Conservation (phyloP, 2,329 filamentous ascomycete genomes). For the Cordyceps fumosorosea region DNA sequence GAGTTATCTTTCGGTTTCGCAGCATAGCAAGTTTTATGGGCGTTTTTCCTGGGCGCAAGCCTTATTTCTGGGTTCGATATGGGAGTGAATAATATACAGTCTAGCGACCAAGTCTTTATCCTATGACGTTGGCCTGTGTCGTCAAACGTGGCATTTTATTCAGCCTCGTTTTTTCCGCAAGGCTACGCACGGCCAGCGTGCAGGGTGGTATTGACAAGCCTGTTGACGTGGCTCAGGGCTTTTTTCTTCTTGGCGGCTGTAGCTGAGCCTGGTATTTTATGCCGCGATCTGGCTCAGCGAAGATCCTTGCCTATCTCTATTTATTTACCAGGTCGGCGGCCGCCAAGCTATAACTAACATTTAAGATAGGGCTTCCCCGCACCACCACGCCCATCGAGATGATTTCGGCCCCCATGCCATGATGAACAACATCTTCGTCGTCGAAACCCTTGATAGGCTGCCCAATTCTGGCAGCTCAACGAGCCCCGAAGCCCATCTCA, state of each 20-base stretch:
- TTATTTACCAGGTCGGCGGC: neutral
- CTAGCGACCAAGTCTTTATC: neutral
- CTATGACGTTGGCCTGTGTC: neutral
- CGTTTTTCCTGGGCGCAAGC: neutral
- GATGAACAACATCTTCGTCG: neutral
- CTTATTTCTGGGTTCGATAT: neutral
- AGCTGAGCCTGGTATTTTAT: neutral
- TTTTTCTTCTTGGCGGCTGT: neutral
- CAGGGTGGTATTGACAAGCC: neutral
- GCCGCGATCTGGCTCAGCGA: neutral
- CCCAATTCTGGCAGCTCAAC: neutral
- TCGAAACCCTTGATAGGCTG: neutral
- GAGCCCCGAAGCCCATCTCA: neutral
- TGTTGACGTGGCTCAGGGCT: neutral
- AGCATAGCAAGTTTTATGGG: conserved; percentile 23
- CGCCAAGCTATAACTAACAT: neutral
- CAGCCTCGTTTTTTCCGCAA: neutral
- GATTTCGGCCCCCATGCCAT: neutral
- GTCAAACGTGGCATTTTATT: neutral
- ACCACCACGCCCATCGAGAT: neutral
- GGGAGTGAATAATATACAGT: neutral
- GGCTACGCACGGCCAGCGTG: neutral
- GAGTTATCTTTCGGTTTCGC: neutral
- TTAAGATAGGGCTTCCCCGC: neutral
- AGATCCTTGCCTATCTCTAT: neutral